phyloP scores from a whole-genome alignment of 768 basidiomycete species.

The Coprinopsis sp. region DNA sequence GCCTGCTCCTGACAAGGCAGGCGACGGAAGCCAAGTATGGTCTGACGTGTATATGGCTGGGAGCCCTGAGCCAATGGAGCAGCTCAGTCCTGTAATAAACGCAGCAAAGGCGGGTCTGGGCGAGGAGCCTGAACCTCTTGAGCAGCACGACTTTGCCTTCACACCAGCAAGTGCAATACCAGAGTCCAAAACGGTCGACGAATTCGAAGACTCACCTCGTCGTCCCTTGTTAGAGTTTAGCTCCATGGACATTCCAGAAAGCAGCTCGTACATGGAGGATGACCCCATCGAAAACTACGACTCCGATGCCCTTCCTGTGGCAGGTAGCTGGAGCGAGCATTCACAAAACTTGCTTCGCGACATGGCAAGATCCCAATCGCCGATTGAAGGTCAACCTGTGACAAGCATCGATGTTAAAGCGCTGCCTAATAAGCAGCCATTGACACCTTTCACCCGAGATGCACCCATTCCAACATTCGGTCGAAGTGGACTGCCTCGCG shows the following conservation, averaged over 20 bases:
- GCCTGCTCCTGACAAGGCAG: too few species aligned
- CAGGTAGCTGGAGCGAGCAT: slow-evolving; percentile 4
- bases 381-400: not conserved
- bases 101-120: too few species aligned
- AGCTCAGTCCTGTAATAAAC: too few species aligned
- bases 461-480: not conserved
- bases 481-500: slow-evolving; percentile 8
- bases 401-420: too few species aligned
- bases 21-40: too few species aligned
- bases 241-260: slow-evolving; percentile 8
- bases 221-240: slow-evolving; percentile 4
- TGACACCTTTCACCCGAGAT: too few species aligned
- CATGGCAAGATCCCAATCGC: not conserved
- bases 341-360: not conserved
- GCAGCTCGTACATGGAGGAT: slow-evolving; percentile 1
- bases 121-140: too few species aligned
- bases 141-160: too few species aligned
- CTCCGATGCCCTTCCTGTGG: not conserved
- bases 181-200: not conserved
- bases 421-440: too few species aligned
- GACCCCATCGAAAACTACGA: not conserved
- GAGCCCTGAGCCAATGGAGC: too few species aligned
- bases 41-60: too few species aligned
- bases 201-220: not conserved
- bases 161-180: not conserved